A percentile compares a stretch with the other conserved stretches of the same genome.
phyloP scores from a whole-genome alignment of 305 asterid species.

The Fraxinus floribunda region DNA sequence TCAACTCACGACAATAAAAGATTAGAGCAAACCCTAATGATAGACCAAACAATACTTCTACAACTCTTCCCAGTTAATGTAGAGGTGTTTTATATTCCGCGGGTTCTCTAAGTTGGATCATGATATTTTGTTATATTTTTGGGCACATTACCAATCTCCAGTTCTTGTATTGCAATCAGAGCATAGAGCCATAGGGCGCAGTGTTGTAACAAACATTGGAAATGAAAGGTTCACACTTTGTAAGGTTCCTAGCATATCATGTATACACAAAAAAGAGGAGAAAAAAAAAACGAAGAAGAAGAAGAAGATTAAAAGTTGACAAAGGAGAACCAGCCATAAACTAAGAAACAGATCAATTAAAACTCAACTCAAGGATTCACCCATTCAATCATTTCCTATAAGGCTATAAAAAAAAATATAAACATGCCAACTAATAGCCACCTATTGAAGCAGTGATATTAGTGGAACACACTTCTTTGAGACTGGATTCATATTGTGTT shows the following conservation, averaged over 20 bases:
- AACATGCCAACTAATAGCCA: background rate
- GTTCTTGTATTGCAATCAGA: background rate
- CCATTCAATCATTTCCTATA: background rate
- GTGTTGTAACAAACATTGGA: background rate
- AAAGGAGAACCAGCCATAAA: background rate
- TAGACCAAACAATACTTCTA: background rate
- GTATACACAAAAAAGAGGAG: background rate
- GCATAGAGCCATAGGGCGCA: background rate
- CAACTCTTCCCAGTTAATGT: background rate
- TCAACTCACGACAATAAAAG: background rate
- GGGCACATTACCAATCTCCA: background rate
- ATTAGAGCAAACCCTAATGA: background rate
- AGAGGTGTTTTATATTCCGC: background rate
- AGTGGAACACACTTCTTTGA: background rate
- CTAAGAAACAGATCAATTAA: background rate
- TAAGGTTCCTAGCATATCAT: background rate
- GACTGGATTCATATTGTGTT: background rate
- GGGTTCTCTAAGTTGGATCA: background rate
- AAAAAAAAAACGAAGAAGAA: too few species aligned
- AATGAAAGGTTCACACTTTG: slow-evolving; percentile 8
- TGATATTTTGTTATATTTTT: background rate
- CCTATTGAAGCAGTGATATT: background rate
- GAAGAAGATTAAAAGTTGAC: background rate
- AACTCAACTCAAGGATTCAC: background rate
- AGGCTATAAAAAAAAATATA: background rate